Percentiles rank a stretch among this genome's conserved stretches.
These are phyloP conservation scores for Fomitopsis pinicola DNA, from an alignment of 1,284 basidiomycete species.

Conservation along the genomic window DNA sequence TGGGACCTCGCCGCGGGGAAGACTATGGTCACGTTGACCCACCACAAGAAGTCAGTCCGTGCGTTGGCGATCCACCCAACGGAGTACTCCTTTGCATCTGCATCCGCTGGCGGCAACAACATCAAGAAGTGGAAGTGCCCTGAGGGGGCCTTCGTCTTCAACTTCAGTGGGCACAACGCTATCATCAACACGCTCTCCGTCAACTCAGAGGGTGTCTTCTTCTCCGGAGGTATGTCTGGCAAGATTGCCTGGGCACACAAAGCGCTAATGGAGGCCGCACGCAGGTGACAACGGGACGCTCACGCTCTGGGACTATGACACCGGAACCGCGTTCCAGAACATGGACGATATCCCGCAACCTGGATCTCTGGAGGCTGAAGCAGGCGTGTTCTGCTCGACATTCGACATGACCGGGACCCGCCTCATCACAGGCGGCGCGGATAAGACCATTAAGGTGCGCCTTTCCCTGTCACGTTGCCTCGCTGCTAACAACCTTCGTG, in stretches of 20 bases:
- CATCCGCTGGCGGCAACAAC: conserved; percentile 94
- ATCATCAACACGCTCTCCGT: conserved; percentile 96
- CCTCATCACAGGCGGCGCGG: conserved; percentile 93
- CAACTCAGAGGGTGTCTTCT: conserved; percentile 94
- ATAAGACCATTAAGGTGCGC: conserved; percentile 94
- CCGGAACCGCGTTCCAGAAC: conserved; percentile 93
- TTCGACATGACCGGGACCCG: conserved; percentile 96
- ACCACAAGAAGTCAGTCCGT: conserved; percentile 98
- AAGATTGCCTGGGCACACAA: conserved; percentile 32
- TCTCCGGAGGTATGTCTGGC: conserved; percentile 77
- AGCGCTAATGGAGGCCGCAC: neutral
- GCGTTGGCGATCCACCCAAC: conserved; percentile 92
- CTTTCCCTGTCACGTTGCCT: neutral
- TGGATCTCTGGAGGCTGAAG: conserved; percentile 94
- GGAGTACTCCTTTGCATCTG: conserved; percentile 94
- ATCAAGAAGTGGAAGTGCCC: conserved; percentile 99
- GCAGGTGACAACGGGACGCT: conserved; percentile 86
- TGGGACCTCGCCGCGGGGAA: conserved; percentile 99
- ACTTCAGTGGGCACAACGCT: conserved; percentile 93
- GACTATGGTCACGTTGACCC: conserved; percentile 91
- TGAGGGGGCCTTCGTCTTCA: conserved; percentile 92
- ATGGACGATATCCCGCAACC: conserved; percentile 94
- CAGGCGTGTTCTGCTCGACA: conserved; percentile 92
- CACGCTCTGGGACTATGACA: conserved; percentile 92
- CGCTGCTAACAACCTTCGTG: conserved; percentile 2